Base-by-base conservation (phyloP, 2,329 filamentous ascomycete species). In the Dothideomycetes sp. region DNA sequence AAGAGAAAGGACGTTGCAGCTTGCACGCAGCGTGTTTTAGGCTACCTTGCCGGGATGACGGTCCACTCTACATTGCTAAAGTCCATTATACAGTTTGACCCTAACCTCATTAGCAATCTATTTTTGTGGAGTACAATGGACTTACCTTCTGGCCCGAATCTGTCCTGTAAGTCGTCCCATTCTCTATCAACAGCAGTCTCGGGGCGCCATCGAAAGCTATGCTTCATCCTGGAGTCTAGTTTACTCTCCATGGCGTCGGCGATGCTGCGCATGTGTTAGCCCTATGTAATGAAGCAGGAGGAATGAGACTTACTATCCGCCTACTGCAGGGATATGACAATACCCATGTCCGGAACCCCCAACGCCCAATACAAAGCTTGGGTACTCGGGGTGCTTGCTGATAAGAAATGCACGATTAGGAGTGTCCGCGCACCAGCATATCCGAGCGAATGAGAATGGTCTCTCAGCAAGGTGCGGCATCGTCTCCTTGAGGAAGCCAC, bases 391-490 rank as follows among this genome's bases (percentile, higher is more conserved):
- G 50, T 75, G 70, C 30, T 55, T 53, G 37, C 66, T 65, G 7
- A 76, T 71, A 14, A 75, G 51, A 39, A 74, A 76, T n/a, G 65
- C 58, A 3, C 70, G 62, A 49, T 76, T 69, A 0, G 66, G 63
- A 0, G 72, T 75, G 46, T 75, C 72, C 1, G 70, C 65, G 47
- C 71, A 72, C 72, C 72, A 75, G 53, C 71, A 75, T 29, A 75
- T 68, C n/a, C 69, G 58, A 5, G 67, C 68, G 45, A 70, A 72
- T 17, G 54, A 62, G 37, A 75, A 66, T 0, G 62, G 60, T 3
- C 71, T 61, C 3, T 65, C 51, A 0, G 66, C 63, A 3, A 75
- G 61, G 40, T 74, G 68, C 0, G 71, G 70, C 67, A 75, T 71
- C 2, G 65, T 69, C 31, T 47, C 40, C 12, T 50, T 51, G 12